Base-by-base conservation (phyloP, 257 asterid genomes). In the Ocimum tenuiflorum region DNA sequence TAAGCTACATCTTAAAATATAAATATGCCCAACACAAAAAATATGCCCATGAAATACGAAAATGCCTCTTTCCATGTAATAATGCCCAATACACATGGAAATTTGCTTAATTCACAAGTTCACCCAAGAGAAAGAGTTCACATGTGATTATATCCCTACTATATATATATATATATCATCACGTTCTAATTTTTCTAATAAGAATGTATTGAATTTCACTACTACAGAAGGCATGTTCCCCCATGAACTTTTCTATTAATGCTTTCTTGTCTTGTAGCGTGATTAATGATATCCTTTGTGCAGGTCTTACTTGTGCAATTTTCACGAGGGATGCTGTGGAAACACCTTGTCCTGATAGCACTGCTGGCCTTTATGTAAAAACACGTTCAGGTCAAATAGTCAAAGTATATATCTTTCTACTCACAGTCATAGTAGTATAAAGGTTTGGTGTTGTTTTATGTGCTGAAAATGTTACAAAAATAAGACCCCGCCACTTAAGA, bases 301-400 rank as follows among this genome's bases (percentile, higher is more conserved):
- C 64, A 91, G 97, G 98, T 76, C 98, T 91, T 75, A 85, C 98
- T 27, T 71, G 82, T 73, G 95, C 86, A 76, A 78, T 88, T 78
- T 86, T 86, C 75, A 85, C 75, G 29, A 85, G 79, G 76, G 83
- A 85, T 72, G 78, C 65, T 63, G 81, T 66, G 73, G 95, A 86
- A 81, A 60, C 80, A 73, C 78, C 81, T 73, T 78, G 95, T 84
- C 89, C 90, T 17, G 96, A 86, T 80, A 73, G 62, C 65, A 83
- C 78, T 62, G 98, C 95, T 73, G 98, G 98, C 72, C 95, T 91
- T 64, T 86, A 91, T 71, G 83, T 91, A 38, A 86, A 82, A 78
- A 85, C 96, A 13, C 88, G 96, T 58, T 77, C 85, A 61, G 96
- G 95, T 76, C 78, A 91, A 85, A 77, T 79, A 56, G 94, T 88